Conservation (phyloP, 345 rosid species). For the Eucalyptus melliodora region DNA sequence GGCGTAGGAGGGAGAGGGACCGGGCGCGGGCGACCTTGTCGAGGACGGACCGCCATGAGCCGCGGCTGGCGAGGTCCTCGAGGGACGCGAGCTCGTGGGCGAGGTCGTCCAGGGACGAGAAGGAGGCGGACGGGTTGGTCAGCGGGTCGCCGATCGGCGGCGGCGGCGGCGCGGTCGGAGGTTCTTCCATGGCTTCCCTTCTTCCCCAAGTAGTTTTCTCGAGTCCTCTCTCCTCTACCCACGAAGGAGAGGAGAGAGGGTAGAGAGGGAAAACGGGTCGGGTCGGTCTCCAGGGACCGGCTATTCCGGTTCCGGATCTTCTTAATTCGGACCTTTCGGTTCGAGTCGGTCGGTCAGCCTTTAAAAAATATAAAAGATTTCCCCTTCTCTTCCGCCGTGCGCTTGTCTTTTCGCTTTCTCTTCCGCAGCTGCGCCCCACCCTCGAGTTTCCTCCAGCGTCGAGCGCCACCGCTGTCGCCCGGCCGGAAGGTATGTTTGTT, state of each 20-base stretch:
- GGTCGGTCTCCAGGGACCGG: background rate
- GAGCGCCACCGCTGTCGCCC: too few species aligned
- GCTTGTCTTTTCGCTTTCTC: too few species aligned
- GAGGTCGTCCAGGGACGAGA: conserved; percentile 55
- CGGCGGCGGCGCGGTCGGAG: background rate
- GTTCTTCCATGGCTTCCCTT: background rate
- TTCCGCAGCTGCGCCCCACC: too few species aligned
- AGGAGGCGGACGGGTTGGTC: conserved; percentile 29
- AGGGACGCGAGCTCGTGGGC: conserved; percentile 72
- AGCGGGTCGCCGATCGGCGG: conserved; percentile 25
- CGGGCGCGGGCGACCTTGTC: conserved; percentile 61
- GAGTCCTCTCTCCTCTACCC: background rate
- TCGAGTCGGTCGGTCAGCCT: too few species aligned
- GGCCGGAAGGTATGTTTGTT: too few species aligned
- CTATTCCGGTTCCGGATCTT: background rate
- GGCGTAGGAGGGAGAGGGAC: conserved; percentile 42
- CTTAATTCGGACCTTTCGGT: background rate
- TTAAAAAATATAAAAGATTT: too few species aligned
- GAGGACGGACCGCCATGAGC: conserved; percentile 81
- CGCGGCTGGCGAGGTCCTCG: conserved; percentile 74
- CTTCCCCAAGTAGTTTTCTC: background rate
- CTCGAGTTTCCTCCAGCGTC: too few species aligned
- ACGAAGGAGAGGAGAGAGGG: background rate
- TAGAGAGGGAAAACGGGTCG: background rate
- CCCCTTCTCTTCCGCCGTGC: too few species aligned